A percentile compares a stretch with the other conserved stretches of the same genome.
Conservation (phyloP, 495 filamentous ascomycete species). For the Xylaria curta region DNA sequence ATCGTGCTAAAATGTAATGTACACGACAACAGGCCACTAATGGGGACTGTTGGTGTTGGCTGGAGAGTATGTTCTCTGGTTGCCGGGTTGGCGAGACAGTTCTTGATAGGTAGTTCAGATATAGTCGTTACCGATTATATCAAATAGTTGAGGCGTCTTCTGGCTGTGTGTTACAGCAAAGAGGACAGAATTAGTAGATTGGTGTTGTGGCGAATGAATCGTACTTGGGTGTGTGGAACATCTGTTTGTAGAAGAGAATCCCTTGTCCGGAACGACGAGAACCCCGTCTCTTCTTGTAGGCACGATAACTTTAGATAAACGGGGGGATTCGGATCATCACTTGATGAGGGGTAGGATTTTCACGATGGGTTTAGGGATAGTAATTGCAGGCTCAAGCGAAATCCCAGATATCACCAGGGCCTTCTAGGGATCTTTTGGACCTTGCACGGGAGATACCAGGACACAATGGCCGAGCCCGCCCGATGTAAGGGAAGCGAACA, state of each 20-base stretch:
- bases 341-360: constrained; percentile 26
- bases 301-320: constrained; percentile 22
- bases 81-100: background rate
- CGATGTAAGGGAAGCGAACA: constrained; percentile 41
- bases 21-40: constrained; percentile 8
- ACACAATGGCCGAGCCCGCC: constrained; percentile 45
- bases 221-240: constrained; percentile 4
- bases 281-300: constrained; percentile 25
- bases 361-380: constrained; percentile 17
- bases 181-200: constrained; percentile 5
- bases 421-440: constrained; percentile 16
- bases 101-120: constrained; percentile 4
- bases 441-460: constrained; percentile 23
- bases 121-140: constrained; percentile 14
- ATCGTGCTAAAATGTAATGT: constrained; percentile 1
- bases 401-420: constrained; percentile 16
- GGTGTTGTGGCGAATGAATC: constrained; percentile 8
- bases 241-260: constrained; percentile 17
- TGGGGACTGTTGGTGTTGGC: background rate
- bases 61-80: background rate
- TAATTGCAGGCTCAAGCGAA: constrained; percentile 22
- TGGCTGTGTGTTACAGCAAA: constrained; percentile 17
- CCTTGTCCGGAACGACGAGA: constrained; percentile 17
- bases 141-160: constrained; percentile 21
- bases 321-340: constrained; percentile 20